A percentile compares a stretch with the other conserved stretches of the same genome.
These are phyloP conservation scores for Cordyceps cicadae DNA, from an alignment of 2,329 filamentous ascomycete species.

Conservation along the genomic window DNA sequence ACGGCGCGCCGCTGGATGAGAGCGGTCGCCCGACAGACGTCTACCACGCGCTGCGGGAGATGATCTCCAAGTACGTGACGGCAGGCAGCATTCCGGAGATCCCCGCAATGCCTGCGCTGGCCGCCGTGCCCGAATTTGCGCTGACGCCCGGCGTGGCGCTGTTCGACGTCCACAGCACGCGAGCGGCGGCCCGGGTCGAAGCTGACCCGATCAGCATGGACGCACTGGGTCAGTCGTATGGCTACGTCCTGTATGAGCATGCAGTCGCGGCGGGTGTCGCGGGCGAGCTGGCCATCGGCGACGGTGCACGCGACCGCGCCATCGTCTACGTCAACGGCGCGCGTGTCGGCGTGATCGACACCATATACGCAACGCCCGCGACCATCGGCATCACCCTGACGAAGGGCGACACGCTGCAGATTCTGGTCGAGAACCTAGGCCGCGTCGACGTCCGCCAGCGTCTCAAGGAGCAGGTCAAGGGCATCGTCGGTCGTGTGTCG, in stretches of 20 bases:
- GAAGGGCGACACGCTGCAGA: slow-evolving; percentile 31
- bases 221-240: slow-evolving; percentile 34
- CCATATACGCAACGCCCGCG: slow-evolving; percentile 31
- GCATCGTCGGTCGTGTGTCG: slow-evolving; percentile 35
- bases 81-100: slow-evolving; percentile 29
- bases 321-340: slow-evolving; percentile 38
- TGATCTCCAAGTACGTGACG: slow-evolving; percentile 30
- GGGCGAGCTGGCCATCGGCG: slow-evolving; percentile 33
- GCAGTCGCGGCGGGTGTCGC: slow-evolving; percentile 17
- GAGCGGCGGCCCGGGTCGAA: slow-evolving; percentile 14
- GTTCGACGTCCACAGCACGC: slow-evolving; percentile 26
- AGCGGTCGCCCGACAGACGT: slow-evolving; percentile 37
- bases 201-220: slow-evolving; percentile 36
- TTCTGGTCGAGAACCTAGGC: slow-evolving; percentile 44
- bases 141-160: slow-evolving; percentile 29
- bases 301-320: slow-evolving; percentile 36
- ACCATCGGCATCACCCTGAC: slow-evolving; percentile 29
- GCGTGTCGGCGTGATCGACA: slow-evolving; percentile 37
- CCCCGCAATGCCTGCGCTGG: slow-evolving; percentile 23
- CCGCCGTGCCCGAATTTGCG: slow-evolving; percentile 27
- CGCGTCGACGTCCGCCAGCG: slow-evolving; percentile 37
- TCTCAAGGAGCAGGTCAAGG: slow-evolving; percentile 37
- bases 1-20: slow-evolving; percentile 41
- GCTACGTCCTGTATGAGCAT: slow-evolving; percentile 36
- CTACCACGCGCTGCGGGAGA: slow-evolving; percentile 32